A percentile compares a stretch with the other conserved stretches of the same genome.
phyloP scores from a whole-genome alignment of 2,329 filamentous ascomycete species.

The Ophiobolus disseminans region DNA sequence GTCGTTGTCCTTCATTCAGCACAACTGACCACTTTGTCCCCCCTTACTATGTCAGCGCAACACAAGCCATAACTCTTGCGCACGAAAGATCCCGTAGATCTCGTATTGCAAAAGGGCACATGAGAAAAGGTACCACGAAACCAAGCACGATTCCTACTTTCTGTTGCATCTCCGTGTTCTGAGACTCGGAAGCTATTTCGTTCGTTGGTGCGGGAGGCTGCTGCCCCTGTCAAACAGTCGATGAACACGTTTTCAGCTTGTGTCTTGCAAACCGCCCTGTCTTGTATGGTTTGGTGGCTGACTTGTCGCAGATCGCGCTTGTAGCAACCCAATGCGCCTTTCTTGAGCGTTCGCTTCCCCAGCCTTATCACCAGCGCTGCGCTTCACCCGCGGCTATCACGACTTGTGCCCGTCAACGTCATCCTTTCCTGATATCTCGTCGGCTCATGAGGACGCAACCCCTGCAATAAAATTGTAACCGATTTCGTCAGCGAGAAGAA shows the following conservation, averaged over 20 bases:
- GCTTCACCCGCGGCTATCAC: slow-evolving; percentile 22
- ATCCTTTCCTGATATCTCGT: slow-evolving; percentile 18
- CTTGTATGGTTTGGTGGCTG: slow-evolving; percentile 48
- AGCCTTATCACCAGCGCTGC: slow-evolving; percentile 33
- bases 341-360: slow-evolving; percentile 37
- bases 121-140: slow-evolving; percentile 43
- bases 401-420: slow-evolving; percentile 15
- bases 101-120: slow-evolving; percentile 33
- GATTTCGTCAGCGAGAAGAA: slow-evolving; percentile 27
- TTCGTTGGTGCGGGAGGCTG: slow-evolving; percentile 40
- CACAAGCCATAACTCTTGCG: slow-evolving; percentile 36
- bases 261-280: slow-evolving; percentile 47
- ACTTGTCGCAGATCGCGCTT: slow-evolving; percentile 46
- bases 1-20: slow-evolving; percentile 37
- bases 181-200: slow-evolving; percentile 43
- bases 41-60: slow-evolving; percentile 39
- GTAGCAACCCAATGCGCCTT: slow-evolving; percentile 37
- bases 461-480: slow-evolving; percentile 28
- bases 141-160: slow-evolving; percentile 31
- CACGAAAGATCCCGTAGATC: slow-evolving; percentile 22
- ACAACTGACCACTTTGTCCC: slow-evolving; percentile 41
- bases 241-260: slow-evolving; percentile 49
- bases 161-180: slow-evolving; percentile 34
- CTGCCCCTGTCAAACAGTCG: slow-evolving; percentile 43
- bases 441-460: slow-evolving; percentile 36